Percentiles rank a stretch among this genome's conserved stretches.
phyloP scores from a whole-genome alignment of 1,284 basidiomycete species.

The Boletus calvinii region DNA sequence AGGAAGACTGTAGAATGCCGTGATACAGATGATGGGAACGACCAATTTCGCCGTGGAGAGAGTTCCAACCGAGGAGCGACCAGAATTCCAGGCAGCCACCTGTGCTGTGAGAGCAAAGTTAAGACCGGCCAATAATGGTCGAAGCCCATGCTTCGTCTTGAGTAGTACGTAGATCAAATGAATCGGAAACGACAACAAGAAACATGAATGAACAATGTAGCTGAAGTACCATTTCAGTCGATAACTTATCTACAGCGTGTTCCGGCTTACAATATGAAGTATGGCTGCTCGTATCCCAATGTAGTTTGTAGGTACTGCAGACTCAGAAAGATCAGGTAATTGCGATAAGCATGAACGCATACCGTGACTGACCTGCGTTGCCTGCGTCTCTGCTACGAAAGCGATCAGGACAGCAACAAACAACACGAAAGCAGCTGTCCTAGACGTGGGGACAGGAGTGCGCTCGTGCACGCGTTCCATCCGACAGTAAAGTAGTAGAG shows the following conservation, averaged over 20 bases:
- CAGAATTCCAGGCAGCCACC: slow-evolving; percentile 39
- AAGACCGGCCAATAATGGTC: slow-evolving; percentile 50
- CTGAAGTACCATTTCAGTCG: slow-evolving; percentile 38
- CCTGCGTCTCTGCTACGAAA: slow-evolving; percentile 69
- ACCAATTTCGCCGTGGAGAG: slow-evolving; percentile 50
- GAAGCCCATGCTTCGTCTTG: slow-evolving; percentile 46
- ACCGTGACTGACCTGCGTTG: slow-evolving; percentile 56
- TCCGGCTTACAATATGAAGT: slow-evolving; percentile 69
- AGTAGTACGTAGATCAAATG: slow-evolving; percentile 62
- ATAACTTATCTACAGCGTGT: not conserved
- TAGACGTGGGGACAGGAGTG: slow-evolving; percentile 19
- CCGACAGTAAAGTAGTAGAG: not conserved
- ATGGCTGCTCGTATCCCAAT: slow-evolving; percentile 70
- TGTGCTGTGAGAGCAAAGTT: slow-evolving; percentile 52
- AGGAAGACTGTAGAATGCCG: slow-evolving; percentile 60
- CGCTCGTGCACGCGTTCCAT: slow-evolving; percentile 17
- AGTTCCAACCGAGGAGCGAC: slow-evolving; percentile 12
- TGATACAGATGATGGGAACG: slow-evolving; percentile 47
- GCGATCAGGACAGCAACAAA: slow-evolving; percentile 56
- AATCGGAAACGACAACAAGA: slow-evolving; percentile 66
- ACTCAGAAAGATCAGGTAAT: slow-evolving; percentile 1
- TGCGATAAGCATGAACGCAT: not conserved
- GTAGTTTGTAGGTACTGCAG: slow-evolving; percentile 73
- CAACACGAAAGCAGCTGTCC: slow-evolving; percentile 26
- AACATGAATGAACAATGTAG: slow-evolving; percentile 73